Evolutionary conservation across 1,284 basidiomycete genomes (phyloP).

Genomic region (Tylopilus sp.): DNA sequence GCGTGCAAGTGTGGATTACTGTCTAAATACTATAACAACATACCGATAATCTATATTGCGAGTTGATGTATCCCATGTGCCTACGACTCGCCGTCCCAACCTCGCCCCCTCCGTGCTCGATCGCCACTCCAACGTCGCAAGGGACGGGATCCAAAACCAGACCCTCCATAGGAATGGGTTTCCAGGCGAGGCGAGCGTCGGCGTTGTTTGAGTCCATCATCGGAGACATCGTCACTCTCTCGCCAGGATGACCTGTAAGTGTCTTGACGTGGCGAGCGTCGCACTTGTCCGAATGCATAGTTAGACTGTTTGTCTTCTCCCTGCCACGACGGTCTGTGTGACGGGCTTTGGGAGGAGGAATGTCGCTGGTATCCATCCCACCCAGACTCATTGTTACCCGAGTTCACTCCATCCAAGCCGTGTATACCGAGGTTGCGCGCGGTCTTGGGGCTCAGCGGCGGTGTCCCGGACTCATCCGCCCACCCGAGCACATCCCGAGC

Average conservation of each 20-base stretch:
- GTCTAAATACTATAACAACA: slow-evolving; percentile 11
- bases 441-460: slow-evolving; percentile 47
- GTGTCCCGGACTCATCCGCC: slow-evolving; percentile 32
- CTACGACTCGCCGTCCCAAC: slow-evolving; percentile 12
- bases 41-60: slow-evolving; percentile 8
- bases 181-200: slow-evolving; percentile 6
- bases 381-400: slow-evolving; percentile 3
- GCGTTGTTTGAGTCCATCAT: background rate
- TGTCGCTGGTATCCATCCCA: slow-evolving; percentile 4
- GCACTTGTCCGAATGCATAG: slow-evolving; percentile 2
- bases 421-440: slow-evolving; percentile 61
- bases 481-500: slow-evolving; percentile 44
- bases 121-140: slow-evolving; percentile 1
- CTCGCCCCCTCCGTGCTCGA: slow-evolving; percentile 3
- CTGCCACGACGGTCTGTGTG: slow-evolving; percentile 15
- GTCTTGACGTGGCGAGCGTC: slow-evolving; percentile 6
- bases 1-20: slow-evolving; percentile 5
- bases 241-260: slow-evolving; percentile 1
- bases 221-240: background rate
- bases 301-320: slow-evolving; percentile 2
- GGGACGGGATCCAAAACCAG: slow-evolving; percentile 7
- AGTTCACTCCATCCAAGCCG: slow-evolving; percentile 45
- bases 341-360: slow-evolving; percentile 5
- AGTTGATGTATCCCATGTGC: background rate
- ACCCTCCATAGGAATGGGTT: slow-evolving; percentile 1